These are phyloP conservation scores for Solanum pennellii DNA, from an alignment of 257 asterid genomes.

Conservation along the genomic window DNA sequence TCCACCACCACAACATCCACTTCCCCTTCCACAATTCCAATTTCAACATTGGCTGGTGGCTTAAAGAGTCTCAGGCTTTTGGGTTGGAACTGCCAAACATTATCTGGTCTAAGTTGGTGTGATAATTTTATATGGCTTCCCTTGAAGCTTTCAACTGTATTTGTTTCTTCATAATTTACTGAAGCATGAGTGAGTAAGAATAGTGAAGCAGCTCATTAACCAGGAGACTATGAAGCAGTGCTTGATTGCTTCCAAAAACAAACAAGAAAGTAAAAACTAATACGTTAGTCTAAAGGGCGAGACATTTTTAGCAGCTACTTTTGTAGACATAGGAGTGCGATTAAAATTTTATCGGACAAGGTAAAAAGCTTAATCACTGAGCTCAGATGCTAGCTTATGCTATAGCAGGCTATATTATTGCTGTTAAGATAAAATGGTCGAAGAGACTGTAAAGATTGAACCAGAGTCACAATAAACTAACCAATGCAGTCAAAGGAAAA, in stretches of 20 bases:
- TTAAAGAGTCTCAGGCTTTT: background rate
- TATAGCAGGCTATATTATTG: background rate
- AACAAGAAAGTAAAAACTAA: background rate
- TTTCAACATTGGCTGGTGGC: background rate
- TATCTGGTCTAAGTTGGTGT: background rate
- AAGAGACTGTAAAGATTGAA: background rate
- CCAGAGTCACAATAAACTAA: slow-evolving; percentile 20
- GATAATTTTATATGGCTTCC: background rate
- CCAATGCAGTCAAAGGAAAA: slow-evolving; percentile 91
- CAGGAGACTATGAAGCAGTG: background rate
- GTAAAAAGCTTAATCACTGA: background rate
- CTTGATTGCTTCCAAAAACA: background rate
- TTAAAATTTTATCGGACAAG: background rate
- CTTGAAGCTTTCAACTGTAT: background rate
- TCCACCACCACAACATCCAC: background rate
- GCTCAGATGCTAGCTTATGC: background rate
- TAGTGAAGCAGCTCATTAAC: background rate
- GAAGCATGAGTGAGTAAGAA: background rate
- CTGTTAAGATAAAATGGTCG: background rate
- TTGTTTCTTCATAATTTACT: background rate
- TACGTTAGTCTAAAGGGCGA: background rate
- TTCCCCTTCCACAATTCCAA: background rate
- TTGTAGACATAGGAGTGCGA: background rate
- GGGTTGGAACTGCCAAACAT: background rate
- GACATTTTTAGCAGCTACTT: background rate